phyloP scores from a whole-genome alignment of 495 filamentous ascomycete species.

The Podospora tetraspora region DNA sequence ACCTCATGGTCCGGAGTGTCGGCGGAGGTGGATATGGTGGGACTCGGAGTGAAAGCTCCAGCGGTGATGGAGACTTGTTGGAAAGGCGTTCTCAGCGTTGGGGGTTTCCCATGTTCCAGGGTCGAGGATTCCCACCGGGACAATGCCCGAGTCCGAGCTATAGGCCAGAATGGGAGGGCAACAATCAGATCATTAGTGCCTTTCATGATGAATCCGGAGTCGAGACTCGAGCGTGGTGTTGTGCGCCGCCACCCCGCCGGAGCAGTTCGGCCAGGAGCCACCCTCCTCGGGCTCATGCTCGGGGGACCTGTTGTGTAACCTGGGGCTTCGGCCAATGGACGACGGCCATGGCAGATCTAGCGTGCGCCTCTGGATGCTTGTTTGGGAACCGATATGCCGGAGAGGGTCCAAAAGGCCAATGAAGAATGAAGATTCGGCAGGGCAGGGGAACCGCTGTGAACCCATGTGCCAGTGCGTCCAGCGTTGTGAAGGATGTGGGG shows the following conservation, averaged over 20 bases:
- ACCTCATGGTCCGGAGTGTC: not conserved
- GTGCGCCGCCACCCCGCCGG: not conserved
- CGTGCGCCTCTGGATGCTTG: not conserved
- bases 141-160: not conserved
- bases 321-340: not conserved
- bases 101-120: not conserved
- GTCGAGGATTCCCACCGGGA: not conserved
- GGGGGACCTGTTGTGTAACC: not conserved
- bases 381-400: not conserved
- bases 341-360: not conserved
- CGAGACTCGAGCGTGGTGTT: not conserved
- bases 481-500: not conserved
- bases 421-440: not conserved
- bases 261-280: not conserved
- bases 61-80: not conserved
- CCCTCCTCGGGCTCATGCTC: not conserved
- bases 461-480: not conserved
- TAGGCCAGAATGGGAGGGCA: not conserved
- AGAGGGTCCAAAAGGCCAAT: not conserved
- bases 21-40: not conserved
- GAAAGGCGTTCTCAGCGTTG: not conserved
- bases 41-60: not conserved
- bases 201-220: not conserved
- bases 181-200: not conserved
- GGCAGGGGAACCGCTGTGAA: not conserved